Conservation (phyloP, 108 stramenopile genomes). For the Poteriospumella lacustris region DNA sequence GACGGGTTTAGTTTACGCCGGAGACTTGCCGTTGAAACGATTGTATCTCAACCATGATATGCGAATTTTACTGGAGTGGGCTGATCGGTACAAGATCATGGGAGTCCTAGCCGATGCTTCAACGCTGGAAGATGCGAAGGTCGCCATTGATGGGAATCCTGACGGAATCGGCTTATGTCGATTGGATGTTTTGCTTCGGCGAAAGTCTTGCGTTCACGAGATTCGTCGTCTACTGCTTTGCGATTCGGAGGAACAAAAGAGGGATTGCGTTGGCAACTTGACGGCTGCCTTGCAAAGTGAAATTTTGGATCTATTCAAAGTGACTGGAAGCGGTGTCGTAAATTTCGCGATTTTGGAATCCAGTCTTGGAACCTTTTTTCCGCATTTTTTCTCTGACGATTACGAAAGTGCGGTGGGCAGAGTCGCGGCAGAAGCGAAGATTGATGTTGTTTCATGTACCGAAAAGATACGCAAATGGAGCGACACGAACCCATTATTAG, state of each 20-base stretch:
- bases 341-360: too few relatives aligned
- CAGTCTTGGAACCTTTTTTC: not conserved
- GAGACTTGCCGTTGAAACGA: not conserved
- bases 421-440: not conserved
- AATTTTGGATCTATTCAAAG: too few relatives aligned
- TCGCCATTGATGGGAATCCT: not conserved
- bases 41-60: not conserved
- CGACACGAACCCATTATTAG: not conserved
- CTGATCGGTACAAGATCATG: not conserved
- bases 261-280: too few relatives aligned
- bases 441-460: not conserved
- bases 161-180: not conserved
- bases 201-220: not conserved
- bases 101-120: not conserved
- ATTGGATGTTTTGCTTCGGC: not conserved
- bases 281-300: too few relatives aligned
- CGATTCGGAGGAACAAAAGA: too few relatives aligned
- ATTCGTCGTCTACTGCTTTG: too few relatives aligned
- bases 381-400: not conserved
- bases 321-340: too few relatives aligned
- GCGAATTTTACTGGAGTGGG: not conserved
- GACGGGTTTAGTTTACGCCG: not conserved
- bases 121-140: not conserved
- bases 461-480: not conserved
- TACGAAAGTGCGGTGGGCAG: not conserved